These are phyloP conservation scores for Chaetomium fimeti DNA, from an alignment of 495 filamentous ascomycete species.

Conservation along the genomic window DNA sequence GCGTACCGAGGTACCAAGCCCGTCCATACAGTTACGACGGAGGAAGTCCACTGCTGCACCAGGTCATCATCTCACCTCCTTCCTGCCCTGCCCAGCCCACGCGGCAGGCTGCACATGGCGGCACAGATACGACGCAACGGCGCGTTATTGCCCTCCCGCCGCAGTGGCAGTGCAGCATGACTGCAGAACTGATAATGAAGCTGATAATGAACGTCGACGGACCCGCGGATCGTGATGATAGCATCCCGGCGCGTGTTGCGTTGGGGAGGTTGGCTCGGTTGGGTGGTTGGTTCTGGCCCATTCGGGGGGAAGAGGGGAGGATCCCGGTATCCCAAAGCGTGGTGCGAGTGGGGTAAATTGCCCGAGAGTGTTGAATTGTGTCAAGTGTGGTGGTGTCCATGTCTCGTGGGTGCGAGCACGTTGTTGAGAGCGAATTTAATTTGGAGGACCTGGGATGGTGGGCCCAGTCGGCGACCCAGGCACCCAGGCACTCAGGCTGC, in stretches of 20 bases:
- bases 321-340: background rate
- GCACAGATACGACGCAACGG: slow-evolving; percentile 3
- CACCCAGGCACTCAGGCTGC: too few relatives aligned
- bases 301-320: background rate
- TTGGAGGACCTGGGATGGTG: background rate
- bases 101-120: slow-evolving; percentile 8
- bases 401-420: too few relatives aligned
- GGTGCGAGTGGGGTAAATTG: background rate
- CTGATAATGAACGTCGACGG: background rate
- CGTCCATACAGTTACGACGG: background rate
- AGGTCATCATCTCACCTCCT: slow-evolving; percentile 6
- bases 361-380: too few relatives aligned
- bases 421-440: too few relatives aligned
- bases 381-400: too few relatives aligned
- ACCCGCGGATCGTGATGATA: background rate
- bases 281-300: too few relatives aligned
- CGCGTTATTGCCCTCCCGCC: background rate
- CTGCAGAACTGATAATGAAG: background rate
- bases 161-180: slow-evolving; percentile 18
- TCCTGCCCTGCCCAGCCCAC: background rate
- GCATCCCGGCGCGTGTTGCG: slow-evolving; percentile 1
- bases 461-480: background rate
- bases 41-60: too few relatives aligned
- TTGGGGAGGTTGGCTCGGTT: background rate
- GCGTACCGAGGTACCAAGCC: too few relatives aligned